Percentiles rank a stretch among this genome's conserved stretches.
Evolutionary conservation across 2,329 filamentous ascomycete species (phyloP).

Genomic region (Chalaropsis ovoidea): DNA sequence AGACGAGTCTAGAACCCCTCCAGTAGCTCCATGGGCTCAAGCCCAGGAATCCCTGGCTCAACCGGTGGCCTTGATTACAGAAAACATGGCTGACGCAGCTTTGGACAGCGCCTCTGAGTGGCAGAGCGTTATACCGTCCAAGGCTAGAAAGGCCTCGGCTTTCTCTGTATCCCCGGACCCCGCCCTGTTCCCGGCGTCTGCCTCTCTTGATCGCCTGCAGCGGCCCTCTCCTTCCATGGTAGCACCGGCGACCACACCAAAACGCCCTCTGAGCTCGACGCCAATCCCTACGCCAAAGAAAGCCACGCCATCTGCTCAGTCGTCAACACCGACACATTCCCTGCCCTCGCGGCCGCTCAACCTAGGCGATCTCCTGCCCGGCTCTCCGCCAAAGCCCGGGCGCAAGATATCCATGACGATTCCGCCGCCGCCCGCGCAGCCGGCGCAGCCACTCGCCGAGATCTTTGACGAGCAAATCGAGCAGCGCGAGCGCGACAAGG

Average conservation of each 20-base stretch:
- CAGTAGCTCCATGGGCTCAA: slow-evolving; percentile 21
- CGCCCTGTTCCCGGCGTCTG: background rate
- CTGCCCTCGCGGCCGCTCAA: slow-evolving; percentile 17
- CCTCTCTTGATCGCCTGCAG: slow-evolving; percentile 11
- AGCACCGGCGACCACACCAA: background rate
- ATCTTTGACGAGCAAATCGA: slow-evolving; percentile 75
- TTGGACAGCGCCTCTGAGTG: slow-evolving; percentile 19
- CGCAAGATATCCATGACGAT: slow-evolving; percentile 48
- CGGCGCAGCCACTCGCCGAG: slow-evolving; percentile 56
- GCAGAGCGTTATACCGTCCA: slow-evolving; percentile 20
- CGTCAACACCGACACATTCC: slow-evolving; percentile 6
- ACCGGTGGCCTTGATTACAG: slow-evolving; percentile 16
- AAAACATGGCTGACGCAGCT: slow-evolving; percentile 22
- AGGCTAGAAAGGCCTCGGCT: slow-evolving; percentile 10
- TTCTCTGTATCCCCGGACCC: background rate
- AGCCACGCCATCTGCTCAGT: background rate
- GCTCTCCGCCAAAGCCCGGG: slow-evolving; percentile 46
- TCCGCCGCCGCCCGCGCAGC: slow-evolving; percentile 19
- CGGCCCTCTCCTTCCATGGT: background rate
- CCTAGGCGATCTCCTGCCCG: slow-evolving; percentile 20
- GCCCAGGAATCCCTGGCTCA: background rate
- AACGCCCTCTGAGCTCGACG: background rate
- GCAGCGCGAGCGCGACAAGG: slow-evolving; percentile 63
- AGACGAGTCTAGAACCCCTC: background rate
- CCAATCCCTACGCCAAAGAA: background rate